These are phyloP conservation scores for Liquidambar formosana DNA, from an alignment of 164 flowering plant species.

Conservation along the genomic window DNA sequence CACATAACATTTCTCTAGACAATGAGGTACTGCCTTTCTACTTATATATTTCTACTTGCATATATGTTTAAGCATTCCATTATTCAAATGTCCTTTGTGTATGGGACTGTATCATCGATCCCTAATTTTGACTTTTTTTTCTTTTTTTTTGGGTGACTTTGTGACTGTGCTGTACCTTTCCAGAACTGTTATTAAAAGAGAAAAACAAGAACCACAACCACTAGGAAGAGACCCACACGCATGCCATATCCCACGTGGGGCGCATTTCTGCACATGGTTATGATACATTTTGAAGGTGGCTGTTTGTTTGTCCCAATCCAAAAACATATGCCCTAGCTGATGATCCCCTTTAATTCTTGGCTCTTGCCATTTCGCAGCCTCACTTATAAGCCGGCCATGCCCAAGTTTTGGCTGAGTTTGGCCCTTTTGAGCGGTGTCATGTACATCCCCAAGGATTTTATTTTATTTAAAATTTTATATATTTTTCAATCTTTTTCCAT, in stretches of 20 bases:
- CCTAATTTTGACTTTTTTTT: not conserved
- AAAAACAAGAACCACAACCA: constrained; percentile 8
- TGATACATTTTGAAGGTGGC: constrained; percentile 10
- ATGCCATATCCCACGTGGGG: constrained; percentile 39
- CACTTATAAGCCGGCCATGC: not conserved
- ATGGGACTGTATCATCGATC: constrained; percentile 15
- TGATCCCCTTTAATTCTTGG: no score
- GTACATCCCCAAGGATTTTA: no score
- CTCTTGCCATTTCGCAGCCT: no score
- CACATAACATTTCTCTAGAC: no score
- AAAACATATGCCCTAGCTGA: no score
- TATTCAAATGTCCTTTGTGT: constrained; percentile 16
- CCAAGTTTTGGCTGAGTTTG: not conserved
- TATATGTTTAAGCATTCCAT: not conserved
- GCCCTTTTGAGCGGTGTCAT: no score
- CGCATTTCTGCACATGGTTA: constrained; percentile 32
- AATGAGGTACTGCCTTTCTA: no score
- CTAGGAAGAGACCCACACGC: constrained; percentile 35
- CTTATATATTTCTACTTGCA: no score
- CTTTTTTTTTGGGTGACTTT: not conserved
- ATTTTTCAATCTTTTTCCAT: no score
- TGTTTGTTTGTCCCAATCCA: constrained; percentile 7
- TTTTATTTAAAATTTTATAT: no score
- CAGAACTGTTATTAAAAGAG: not conserved
- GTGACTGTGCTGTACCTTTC: constrained; percentile 8